Evolutionary conservation across 2,329 filamentous ascomycete genomes (phyloP).

Genomic region (Trichothecium roseum): DNA sequence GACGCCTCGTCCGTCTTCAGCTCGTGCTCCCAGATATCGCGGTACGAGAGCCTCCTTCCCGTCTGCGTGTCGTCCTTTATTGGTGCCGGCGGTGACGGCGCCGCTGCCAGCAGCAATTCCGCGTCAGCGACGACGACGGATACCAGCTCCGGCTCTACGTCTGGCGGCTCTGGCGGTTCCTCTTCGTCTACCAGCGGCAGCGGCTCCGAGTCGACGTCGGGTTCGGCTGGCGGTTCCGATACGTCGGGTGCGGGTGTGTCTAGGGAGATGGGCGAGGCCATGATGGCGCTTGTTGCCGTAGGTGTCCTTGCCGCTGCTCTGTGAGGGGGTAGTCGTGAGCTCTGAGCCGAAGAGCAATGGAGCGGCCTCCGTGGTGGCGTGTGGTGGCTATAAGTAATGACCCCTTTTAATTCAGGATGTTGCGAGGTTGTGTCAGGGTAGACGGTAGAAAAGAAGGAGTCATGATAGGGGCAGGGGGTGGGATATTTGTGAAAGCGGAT

Average conservation of each 20-base stretch:
- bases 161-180: not conserved
- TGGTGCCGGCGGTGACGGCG: conserved; percentile 1
- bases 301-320: conserved; percentile 8
- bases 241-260: conserved; percentile 10
- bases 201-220: conserved; percentile 3
- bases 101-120: not conserved
- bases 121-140: not conserved
- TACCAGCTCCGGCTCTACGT: not conserved
- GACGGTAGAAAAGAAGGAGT: no score
- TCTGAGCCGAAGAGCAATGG: no score
- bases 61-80: conserved; percentile 11
- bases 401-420: no score
- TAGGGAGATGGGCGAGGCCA: conserved; percentile 16
- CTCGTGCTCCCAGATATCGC: conserved; percentile 15
- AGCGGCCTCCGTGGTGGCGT: no score
- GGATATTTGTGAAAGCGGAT: no score
- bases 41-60: conserved; percentile 10
- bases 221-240: conserved; percentile 3
- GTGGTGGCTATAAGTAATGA: no score
- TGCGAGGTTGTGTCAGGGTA: no score
- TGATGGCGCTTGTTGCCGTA: conserved; percentile 19
- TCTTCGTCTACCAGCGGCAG: not conserved
- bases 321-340: no score
- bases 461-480: no score
- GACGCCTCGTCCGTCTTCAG: conserved; percentile 14